Base-by-base conservation (phyloP, 495 filamentous ascomycete genomes). In the Talaromyces adpressus region DNA sequence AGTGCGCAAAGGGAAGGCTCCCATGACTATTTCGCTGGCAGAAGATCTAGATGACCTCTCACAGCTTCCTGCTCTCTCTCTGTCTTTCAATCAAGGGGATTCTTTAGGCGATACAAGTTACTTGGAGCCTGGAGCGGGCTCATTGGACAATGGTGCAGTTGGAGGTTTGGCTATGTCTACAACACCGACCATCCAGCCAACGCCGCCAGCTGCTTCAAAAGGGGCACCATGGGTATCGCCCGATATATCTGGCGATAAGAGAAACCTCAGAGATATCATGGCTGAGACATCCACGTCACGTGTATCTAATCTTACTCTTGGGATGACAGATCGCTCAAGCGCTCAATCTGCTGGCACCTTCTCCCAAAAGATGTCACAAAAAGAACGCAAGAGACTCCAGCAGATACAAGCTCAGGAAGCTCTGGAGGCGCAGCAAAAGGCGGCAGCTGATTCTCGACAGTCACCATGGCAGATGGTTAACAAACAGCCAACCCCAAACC, bases 251-350 rank as follows among this genome's bases (percentile, higher is more conserved):
- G 80, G 80, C 5, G 68, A 80, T 3, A 96, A 92, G 71, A 77
- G 91, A 14, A 87, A 89, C 60, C 82, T 97, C 62, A 88, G 85
- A 64, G 90, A 94, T 34, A 93, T 97, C 65, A 89, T 97, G 84
- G 83, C 83, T 47, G 91, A 96, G 68, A 80, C 91, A 18, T 85
- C 87, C 1, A 77, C 83, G 25, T 76, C 69, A 20, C 73, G 73
- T 25, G 84, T 85, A 6, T 96, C 92, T 0, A 87, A 85, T 36
- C 77, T 97, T 2, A 89, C 92, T 0, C 76, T 88, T n/a, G 91
- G 81, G 0, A 80, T 97, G 58, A 82, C 84, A 6, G 63, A 63
- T 25, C 65, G 85, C 71, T 39, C 63, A 64, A 41, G 62, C 62
- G 70, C 70, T 62, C 72, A 77, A 58, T 69, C 63, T 66, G 73